A percentile compares a stretch with the other conserved stretches of the same genome.
phyloP scores from a whole-genome alignment of 2,329 filamentous ascomycete species.

The Botrytis tulipae region DNA sequence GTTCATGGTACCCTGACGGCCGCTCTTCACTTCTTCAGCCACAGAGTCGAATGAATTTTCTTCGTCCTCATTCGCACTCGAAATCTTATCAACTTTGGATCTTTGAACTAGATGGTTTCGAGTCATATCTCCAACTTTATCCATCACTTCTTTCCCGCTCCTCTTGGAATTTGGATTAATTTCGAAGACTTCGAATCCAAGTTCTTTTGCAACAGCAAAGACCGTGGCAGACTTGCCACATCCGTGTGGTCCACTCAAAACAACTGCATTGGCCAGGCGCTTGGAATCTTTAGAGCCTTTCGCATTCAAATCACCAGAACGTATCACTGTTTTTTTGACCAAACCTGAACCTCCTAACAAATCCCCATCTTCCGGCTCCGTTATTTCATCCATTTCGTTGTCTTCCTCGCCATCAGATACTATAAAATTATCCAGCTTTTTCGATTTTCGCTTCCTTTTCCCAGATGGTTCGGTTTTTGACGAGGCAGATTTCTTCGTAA shows the following conservation, averaged over 20 bases:
- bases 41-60: constrained; percentile 46
- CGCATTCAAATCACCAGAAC: constrained; percentile 41
- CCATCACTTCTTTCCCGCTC: constrained; percentile 84
- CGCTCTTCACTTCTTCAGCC: constrained; percentile 59
- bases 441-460: constrained; percentile 63
- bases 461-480: constrained; percentile 42
- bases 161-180: constrained; percentile 82
- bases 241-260: constrained; percentile 85
- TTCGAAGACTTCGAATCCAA: constrained; percentile 93
- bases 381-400: constrained; percentile 66
- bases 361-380: constrained; percentile 54
- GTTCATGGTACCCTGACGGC: constrained; percentile 75
- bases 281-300: constrained; percentile 45
- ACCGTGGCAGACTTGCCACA: constrained; percentile 93
- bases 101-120: constrained; percentile 84
- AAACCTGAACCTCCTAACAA: constrained; percentile 41
- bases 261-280: constrained; percentile 69
- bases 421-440: constrained; percentile 77
- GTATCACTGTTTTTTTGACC: constrained; percentile 54
- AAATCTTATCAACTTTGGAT: constrained; percentile 39
- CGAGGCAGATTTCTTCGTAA: constrained; percentile 23
- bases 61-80: constrained; percentile 36
- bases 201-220: constrained; percentile 86
- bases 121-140: constrained; percentile 95
- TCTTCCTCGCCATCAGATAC: constrained; percentile 75